Conservation (phyloP, 2,329 filamentous ascomycete genomes). For the Tolypocladium nubicola region DNA sequence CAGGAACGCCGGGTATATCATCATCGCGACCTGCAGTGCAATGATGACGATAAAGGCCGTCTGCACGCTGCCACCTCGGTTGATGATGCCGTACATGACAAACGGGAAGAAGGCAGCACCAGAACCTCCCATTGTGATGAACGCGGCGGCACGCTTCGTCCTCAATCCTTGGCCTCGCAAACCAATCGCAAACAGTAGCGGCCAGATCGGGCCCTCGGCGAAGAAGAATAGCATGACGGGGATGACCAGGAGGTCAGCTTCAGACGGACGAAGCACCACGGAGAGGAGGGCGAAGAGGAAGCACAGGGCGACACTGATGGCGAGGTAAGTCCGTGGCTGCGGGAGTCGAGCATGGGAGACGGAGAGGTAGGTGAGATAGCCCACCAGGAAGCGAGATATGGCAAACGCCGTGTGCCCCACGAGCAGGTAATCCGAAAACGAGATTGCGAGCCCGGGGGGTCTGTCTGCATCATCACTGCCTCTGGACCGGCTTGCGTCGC, state of each 20-base stretch:
- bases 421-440: constrained; percentile 56
- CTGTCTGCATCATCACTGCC: constrained; percentile 14
- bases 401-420: constrained; percentile 66
- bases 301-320: constrained; percentile 49
- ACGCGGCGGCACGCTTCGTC: constrained; percentile 68
- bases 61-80: constrained; percentile 47
- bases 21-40: constrained; percentile 33
- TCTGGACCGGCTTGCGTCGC: constrained; percentile 15
- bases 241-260: constrained; percentile 41
- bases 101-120: constrained; percentile 69
- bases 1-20: constrained; percentile 40
- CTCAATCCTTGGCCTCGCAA: constrained; percentile 71
- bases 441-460: constrained; percentile 36
- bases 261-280: constrained; percentile 30
- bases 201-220: constrained; percentile 75
- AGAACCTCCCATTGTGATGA: constrained; percentile 65
- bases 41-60: constrained; percentile 56
- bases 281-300: constrained; percentile 43
- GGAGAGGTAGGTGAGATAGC: constrained; percentile 49
- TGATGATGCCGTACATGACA: constrained; percentile 57
- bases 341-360: constrained; percentile 39
- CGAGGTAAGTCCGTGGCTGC: constrained; percentile 59
- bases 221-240: constrained; percentile 65
- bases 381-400: constrained; percentile 59
- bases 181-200: constrained; percentile 69